Conservation (phyloP, 1,284 basidiomycete genomes). For the Ustilago curta region DNA sequence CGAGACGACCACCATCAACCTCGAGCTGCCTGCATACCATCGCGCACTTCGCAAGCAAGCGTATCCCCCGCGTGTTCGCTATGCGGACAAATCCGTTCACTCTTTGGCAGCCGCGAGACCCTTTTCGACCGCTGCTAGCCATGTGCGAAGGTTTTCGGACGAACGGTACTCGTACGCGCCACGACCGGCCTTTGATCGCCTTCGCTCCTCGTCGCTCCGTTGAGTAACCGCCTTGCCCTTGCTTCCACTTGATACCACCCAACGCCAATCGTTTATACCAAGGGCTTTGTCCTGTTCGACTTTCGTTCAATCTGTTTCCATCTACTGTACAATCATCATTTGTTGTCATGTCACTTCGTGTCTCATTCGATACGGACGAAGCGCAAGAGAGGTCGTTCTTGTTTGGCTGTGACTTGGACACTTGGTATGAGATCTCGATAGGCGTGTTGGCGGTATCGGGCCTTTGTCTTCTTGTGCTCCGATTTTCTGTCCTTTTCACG, state of each 20-base stretch:
- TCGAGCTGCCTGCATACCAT: conserved; percentile 25
- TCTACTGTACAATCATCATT: no score
- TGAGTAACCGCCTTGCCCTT: background rate
- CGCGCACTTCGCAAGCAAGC: conserved; percentile 34
- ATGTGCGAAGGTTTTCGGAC: background rate
- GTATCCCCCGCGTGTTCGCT: conserved; percentile 36
- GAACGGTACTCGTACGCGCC: background rate
- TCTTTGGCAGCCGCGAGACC: background rate
- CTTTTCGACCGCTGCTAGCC: background rate
- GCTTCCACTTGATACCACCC: background rate
- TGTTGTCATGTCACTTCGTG: no score
- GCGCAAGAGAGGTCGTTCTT: no score
- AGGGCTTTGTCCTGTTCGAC: no score
- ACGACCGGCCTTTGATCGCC: background rate
- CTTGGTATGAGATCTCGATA: background rate
- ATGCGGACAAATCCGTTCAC: background rate
- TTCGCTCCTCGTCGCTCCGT: background rate
- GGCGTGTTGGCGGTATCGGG: background rate
- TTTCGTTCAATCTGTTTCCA: no score
- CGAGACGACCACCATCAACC: conserved; percentile 4
- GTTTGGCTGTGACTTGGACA: no score
- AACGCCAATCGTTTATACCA: conserved; percentile 1
- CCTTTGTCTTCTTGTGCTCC: background rate
- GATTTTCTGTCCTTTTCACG: background rate
- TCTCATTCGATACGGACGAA: no score